Percentiles rank a stretch among this genome's conserved stretches.
These are phyloP conservation scores for Zygoascus biomembranicola DNA, from an alignment of 805 yeast species.

Conservation along the genomic window DNA sequence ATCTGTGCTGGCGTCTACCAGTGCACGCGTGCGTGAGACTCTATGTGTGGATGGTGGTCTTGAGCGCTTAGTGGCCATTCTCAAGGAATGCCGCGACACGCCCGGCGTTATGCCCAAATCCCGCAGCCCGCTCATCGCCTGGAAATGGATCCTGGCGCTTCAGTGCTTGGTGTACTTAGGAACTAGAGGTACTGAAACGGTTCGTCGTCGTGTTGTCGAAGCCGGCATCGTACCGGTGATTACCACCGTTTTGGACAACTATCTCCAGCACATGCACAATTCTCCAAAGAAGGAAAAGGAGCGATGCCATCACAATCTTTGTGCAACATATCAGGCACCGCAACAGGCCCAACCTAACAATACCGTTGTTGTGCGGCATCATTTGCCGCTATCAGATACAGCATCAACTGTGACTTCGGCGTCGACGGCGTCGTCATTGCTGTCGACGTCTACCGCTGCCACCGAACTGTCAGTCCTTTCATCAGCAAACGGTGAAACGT, in stretches of 20 bases:
- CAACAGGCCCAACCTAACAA: background rate
- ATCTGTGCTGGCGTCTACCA: slow-evolving; percentile 76
- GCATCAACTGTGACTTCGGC: slow-evolving; percentile 11
- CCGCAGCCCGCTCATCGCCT: slow-evolving; percentile 52
- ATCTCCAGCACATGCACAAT: slow-evolving; percentile 31
- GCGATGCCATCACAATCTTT: background rate
- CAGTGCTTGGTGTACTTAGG: slow-evolving; percentile 90
- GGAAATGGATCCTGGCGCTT: slow-evolving; percentile 96
- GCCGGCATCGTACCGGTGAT: slow-evolving; percentile 89
- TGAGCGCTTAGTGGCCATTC: slow-evolving; percentile 75
- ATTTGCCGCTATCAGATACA: background rate
- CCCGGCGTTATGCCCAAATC: background rate
- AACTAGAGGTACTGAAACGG: slow-evolving; percentile 83
- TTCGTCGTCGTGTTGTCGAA: slow-evolving; percentile 76
- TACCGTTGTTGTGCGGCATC: background rate
- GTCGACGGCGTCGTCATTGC: background rate
- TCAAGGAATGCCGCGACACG: slow-evolving; percentile 60
- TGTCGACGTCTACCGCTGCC: slow-evolving; percentile 2
- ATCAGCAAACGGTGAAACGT: background rate
- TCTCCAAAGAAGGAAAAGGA: background rate
- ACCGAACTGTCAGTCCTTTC: background rate
- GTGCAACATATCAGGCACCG: background rate
- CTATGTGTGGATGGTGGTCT: slow-evolving; percentile 85
- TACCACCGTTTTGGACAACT: slow-evolving; percentile 88
- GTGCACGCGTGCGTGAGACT: slow-evolving; percentile 86